A percentile compares a stretch with the other conserved stretches of the same genome.
Evolutionary conservation across 441 rosid genomes (phyloP).

Genomic region (Breynia disticha): DNA sequence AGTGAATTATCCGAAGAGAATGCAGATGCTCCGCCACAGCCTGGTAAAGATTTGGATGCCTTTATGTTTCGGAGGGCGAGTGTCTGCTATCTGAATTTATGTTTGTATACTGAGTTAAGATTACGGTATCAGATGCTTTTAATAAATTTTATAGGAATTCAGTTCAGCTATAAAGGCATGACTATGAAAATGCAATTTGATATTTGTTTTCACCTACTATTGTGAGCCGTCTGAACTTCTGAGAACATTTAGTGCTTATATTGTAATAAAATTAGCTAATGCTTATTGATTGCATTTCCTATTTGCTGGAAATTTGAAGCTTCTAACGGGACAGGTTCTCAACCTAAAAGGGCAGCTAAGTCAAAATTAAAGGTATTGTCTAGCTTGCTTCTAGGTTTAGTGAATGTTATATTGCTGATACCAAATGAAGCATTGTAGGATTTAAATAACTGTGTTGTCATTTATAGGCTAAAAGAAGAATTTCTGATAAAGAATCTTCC

Average conservation of each 20-base stretch:
- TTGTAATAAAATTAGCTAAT: neutral
- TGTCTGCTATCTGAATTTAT: too few species aligned
- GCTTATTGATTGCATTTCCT: constrained; percentile 5
- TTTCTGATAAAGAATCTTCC: constrained; percentile 30
- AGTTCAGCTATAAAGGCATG: too few species aligned
- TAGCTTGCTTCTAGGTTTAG: constrained; percentile 8
- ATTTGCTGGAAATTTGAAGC: constrained; percentile 23
- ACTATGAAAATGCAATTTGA: too few species aligned
- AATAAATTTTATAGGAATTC: too few species aligned
- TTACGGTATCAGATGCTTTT: too few species aligned
- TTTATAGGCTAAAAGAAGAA: constrained; percentile 48
- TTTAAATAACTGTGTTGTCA: constrained; percentile 17
- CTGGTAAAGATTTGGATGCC: constrained; percentile 31
- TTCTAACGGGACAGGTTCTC: constrained; percentile 64
- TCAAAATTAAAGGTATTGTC: constrained; percentile 53
- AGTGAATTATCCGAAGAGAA: constrained; percentile 81
- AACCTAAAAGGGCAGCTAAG: constrained; percentile 35
- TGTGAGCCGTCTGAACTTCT: too few species aligned
- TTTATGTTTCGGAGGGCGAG: too few species aligned
- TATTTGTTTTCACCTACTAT: too few species aligned
- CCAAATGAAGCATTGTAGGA: neutral
- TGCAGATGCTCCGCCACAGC: constrained; percentile 34
- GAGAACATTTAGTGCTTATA: too few species aligned
- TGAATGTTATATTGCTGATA: neutral
- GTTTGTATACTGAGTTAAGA: too few species aligned